Evolutionary conservation across 345 rosid genomes (phyloP).

Genomic region (Abelmoschus esculentus): DNA sequence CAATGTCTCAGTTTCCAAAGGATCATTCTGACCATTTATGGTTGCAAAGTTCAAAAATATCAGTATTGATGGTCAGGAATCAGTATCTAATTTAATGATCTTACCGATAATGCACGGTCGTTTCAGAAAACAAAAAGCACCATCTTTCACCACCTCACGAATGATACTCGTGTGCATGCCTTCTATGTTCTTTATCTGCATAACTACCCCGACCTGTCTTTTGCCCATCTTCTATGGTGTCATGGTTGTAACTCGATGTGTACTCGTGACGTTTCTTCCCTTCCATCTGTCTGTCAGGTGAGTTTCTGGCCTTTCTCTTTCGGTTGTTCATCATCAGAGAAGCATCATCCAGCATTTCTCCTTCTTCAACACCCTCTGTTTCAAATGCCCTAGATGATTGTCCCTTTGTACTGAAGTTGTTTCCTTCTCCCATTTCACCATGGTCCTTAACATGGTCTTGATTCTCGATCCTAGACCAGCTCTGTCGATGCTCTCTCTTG

Average conservation of each 20-base stretch:
- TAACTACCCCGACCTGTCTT: conserved; percentile 18
- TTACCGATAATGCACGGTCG: background rate
- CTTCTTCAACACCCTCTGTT: conserved; percentile 44
- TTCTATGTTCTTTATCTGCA: conserved; percentile 33
- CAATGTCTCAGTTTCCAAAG: background rate
- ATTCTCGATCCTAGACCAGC: conserved; percentile 35
- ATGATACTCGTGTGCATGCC: conserved; percentile 39
- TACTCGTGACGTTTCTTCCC: conserved; percentile 51
- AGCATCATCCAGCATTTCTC: conserved; percentile 54
- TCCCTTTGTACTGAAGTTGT: conserved; percentile 25
- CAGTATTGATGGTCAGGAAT: conserved; percentile 10
- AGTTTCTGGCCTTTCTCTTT: conserved; percentile 64
- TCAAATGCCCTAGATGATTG: conserved; percentile 17
- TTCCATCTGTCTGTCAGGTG: conserved; percentile 42
- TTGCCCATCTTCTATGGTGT: conserved; percentile 24
- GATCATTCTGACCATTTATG: conserved; percentile 16
- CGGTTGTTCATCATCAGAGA: conserved; percentile 40
- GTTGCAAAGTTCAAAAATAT: background rate
- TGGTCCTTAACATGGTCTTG: conserved; percentile 25
- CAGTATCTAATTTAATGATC: background rate
- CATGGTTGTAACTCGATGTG: conserved; percentile 17
- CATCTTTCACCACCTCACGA: conserved; percentile 16
- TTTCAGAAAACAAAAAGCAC: background rate
- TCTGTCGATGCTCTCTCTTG: conserved; percentile 43
- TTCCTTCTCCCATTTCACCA: conserved; percentile 42